Evolutionary conservation across 192 early-diverging fungal genomes (phyloP).

Genomic region (Gonapodya sp.): DNA sequence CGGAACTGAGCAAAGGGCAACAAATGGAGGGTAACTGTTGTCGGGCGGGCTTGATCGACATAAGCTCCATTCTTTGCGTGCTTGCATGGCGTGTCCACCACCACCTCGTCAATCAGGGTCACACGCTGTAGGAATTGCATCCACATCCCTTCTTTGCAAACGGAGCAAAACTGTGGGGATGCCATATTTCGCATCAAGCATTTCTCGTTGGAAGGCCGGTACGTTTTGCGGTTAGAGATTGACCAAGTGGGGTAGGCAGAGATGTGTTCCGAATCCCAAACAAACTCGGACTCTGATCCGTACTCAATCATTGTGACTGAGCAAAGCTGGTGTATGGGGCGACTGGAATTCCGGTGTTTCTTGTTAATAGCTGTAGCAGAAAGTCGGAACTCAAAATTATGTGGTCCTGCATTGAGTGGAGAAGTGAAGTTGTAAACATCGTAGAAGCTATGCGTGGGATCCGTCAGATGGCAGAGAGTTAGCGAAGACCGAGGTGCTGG

Average conservation of each 20-base stretch:
- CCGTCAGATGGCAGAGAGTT: not conserved
- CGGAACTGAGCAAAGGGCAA: constrained; percentile 44
- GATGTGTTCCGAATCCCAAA: constrained; percentile 28
- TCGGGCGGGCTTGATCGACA: too few species aligned
- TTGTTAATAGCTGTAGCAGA: not conserved
- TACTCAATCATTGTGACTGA: constrained; percentile 45
- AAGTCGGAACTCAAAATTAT: not conserved
- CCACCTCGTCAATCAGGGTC: constrained; percentile 36
- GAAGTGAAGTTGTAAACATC: not conserved
- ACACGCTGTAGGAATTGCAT: constrained; percentile 32
- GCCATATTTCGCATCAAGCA: constrained; percentile 57
- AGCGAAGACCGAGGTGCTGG: too few species aligned
- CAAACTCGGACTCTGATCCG: constrained; percentile 30
- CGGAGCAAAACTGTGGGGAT: constrained; percentile 31
- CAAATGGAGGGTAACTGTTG: not conserved
- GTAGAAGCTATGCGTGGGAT: not conserved
- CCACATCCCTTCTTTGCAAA: constrained; percentile 54
- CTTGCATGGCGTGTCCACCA: constrained; percentile 20
- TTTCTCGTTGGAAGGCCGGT: constrained; percentile 42
- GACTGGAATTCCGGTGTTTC: not conserved
- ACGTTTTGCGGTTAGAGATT: constrained; percentile 30
- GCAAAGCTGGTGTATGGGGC: constrained; percentile 52
- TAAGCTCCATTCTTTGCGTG: not conserved
- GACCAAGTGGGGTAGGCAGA: constrained; percentile 41
- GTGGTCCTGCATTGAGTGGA: not conserved